Base-by-base conservation (phyloP, 441 rosid species). In the Populus hybrid region DNA sequence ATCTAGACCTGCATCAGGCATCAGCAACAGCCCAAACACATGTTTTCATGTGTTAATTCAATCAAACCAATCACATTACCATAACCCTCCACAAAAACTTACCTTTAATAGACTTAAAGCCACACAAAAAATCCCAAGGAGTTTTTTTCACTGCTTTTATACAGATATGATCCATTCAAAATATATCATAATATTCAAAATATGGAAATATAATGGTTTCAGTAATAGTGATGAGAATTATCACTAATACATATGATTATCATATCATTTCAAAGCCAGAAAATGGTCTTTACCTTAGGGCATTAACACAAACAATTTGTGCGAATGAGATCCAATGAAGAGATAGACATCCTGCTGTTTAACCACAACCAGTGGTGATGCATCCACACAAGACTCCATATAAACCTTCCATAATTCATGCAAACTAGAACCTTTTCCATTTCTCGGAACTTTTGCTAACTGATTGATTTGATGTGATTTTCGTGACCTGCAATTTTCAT, bases 351-450 rank as follows among this genome's bases (percentile, higher is more conserved):
- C 89, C 1, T 87, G 85, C 65, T 85, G 85, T 81, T 84, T 89
- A 76, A 88, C 81, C 70, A 94, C 97, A 72, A 94, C 74, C 67
- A 94, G 86, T 59, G 97, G 97, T 2, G 99, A 95, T 75, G 97
- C 95, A 88, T 95, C 99, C 74, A 94, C 95, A 80, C 99, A 95
- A 78, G 98, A 91, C 74, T 85, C 94, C 98, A 93, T 88, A 81
- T 84, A 84, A 86, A 88, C 95, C 87, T 91, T 93, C 98, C 99
- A 95, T 73, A 91, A 66, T 81, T 91, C 90, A 75, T 81, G 78
- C 76, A 95, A 72, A 64, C 81, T 79, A 78, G 73, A 84, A 76
- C 83, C 84, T 73, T 84, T 80, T 75, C 84, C 81, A 70, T 83
- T 79, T 80, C 84, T 81, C 72, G 88, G 83, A 84, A 78, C 75